phyloP scores from a whole-genome alignment of 306 rosid species.

The Cicer bijugum region DNA sequence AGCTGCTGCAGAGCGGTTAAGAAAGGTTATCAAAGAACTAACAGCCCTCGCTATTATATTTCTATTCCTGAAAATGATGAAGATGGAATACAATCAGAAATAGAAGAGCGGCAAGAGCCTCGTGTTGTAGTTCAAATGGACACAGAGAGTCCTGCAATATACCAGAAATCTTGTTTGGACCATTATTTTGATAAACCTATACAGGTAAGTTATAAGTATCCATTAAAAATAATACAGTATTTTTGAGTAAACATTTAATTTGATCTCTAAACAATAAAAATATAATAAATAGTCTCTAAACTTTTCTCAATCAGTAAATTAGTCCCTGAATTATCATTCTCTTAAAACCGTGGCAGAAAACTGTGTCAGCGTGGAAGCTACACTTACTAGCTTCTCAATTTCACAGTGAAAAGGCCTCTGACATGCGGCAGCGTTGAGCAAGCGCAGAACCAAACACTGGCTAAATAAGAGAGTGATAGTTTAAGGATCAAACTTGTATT shows the following conservation, averaged over 20 bases:
- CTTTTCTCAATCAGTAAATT: no score
- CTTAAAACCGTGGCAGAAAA: no score
- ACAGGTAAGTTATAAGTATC: conserved; percentile 54
- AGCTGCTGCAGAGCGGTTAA: conserved; percentile 66
- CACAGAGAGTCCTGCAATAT: conserved; percentile 76
- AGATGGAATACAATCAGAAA: conserved; percentile 51
- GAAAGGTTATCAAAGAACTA: conserved; percentile 70
- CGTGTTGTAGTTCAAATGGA: conserved; percentile 88
- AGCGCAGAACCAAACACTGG: no score
- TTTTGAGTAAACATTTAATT: background rate
- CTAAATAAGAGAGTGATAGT: no score
- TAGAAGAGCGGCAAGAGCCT: conserved; percentile 66
- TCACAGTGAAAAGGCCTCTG: no score
- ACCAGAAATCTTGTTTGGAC: conserved; percentile 82
- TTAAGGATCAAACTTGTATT: no score
- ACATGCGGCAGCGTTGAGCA: no score
- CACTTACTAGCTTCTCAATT: no score
- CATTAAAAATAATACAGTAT: background rate
- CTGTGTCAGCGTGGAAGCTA: no score
- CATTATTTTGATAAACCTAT: conserved; percentile 78
- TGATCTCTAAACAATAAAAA: background rate
- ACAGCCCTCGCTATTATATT: conserved; percentile 78
- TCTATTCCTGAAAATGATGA: conserved; percentile 54
- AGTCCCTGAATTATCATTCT: no score
- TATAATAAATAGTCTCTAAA: no score